A percentile compares a stretch with the other conserved stretches of the same genome.
Conservation (phyloP, 495 filamentous ascomycete genomes). For the Apiosordaria backusii region DNA sequence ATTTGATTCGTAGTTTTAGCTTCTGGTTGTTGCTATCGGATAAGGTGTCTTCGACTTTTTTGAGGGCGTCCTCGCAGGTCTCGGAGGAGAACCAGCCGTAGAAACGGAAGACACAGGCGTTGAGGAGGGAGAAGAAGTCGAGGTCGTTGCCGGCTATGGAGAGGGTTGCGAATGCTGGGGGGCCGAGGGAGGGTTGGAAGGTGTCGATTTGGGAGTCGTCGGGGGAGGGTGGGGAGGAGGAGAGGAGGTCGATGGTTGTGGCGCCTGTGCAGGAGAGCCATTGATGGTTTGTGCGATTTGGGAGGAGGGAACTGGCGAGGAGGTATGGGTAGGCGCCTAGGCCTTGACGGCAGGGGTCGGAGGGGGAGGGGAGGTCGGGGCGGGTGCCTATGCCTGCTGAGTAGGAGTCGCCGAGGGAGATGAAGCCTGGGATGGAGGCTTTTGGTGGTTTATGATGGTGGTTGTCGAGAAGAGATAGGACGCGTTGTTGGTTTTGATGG, state of each 20-base stretch:
- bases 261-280: conserved; percentile 44
- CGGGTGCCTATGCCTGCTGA: conserved; percentile 45
- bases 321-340: conserved; percentile 37
- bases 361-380: conserved; percentile 31
- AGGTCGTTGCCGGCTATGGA: conserved; percentile 50
- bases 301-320: conserved; percentile 31
- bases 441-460: not conserved
- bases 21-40: not conserved
- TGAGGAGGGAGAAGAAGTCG: conserved; percentile 47
- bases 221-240: conserved; percentile 17
- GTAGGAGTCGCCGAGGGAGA: conserved; percentile 49
- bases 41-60: conserved; percentile 17
- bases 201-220: conserved; percentile 36
- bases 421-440: conserved; percentile 27
- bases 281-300: conserved; percentile 27
- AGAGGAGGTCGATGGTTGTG: conserved; percentile 33
- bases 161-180: conserved; percentile 38
- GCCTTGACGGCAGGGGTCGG: conserved; percentile 40
- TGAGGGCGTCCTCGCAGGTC: conserved; percentile 33
- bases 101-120: conserved; percentile 47
- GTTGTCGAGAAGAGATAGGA: not conserved
- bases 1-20: conserved; percentile 34
- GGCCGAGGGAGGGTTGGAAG: conserved; percentile 28
- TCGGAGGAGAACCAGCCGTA: conserved; percentile 41
- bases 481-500: not conserved